Evolutionary conservation across 768 basidiomycete genomes (phyloP), one percentile per base, ranked within the genome.

Genomic region (Clavulina sp.): DNA sequence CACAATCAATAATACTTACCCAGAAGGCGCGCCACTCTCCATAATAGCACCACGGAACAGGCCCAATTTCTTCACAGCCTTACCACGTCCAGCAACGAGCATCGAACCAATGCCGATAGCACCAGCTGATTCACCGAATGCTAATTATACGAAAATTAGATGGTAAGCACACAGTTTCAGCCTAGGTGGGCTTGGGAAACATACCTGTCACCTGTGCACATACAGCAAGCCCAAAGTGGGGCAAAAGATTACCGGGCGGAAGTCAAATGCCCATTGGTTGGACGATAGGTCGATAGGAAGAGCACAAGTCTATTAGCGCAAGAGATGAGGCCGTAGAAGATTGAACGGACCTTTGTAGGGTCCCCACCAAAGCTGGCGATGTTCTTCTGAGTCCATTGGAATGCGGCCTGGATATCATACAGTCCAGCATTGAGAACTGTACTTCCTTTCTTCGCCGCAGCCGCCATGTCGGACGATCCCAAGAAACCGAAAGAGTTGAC

Each of bases 311-410:
- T n/a, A n/a, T n/a, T n/a, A n/a, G n/a, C n/a, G n/a, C 36, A 38
- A 38, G 13, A 21, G 13, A 13, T 1, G 21, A 21, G 36, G 36
- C 36, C 36, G 21, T 38, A 21, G 1, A 13, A 13, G 21, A 38
- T 38, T 13, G 13, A 21, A 38, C 36, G 36, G 13, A 38, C 36
- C 36, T 21, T 38, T 13, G 13, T 38, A 6, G 33, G 33, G 30
- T 53, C 51, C 7, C 52, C 52, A 19, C 52, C 52, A 38, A 53
- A 53, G 4, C 4, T n/a, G 2, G 4, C n/a, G 7, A 53, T 53
- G 28, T 53, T 54, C 5, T 40, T 13, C 31, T 53, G 52, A 5
- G 52, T 30, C 52, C 52, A 53, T 52, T 52, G 16, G 4, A 53
- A 38, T 7, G 52, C 52, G n/a, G 19, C 13, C 9, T 13, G 13